These are phyloP conservation scores for Groenewaldozyma tartarivorans DNA, from an alignment of 805 yeast genomes.

Conservation along the genomic window DNA sequence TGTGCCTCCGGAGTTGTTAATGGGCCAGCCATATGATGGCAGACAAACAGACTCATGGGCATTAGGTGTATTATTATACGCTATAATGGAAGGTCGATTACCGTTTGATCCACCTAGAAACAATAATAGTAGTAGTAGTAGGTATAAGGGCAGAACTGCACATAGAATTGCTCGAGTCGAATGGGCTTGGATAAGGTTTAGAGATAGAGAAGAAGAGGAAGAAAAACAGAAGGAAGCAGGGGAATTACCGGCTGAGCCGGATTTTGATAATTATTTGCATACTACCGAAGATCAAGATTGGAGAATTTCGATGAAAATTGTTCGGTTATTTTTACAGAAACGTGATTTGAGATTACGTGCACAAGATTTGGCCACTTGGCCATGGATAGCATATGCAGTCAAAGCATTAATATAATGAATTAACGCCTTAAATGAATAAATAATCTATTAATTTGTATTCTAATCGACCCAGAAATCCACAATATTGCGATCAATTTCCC, in stretches of 20 bases:
- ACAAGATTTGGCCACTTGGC: slow-evolving; percentile 14
- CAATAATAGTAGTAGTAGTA: slow-evolving; percentile 19
- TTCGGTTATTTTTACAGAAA: slow-evolving; percentile 40
- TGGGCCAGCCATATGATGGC: slow-evolving; percentile 91
- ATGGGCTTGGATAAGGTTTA: slow-evolving; percentile 71
- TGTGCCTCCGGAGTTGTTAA: slow-evolving; percentile 84
- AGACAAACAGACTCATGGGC: slow-evolving; percentile 92
- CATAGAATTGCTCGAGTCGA: slow-evolving; percentile 88
- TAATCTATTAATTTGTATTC: too few relatives aligned
- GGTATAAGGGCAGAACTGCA: slow-evolving; percentile 49
- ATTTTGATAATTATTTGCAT: neutral
- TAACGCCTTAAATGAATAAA: too few relatives aligned
- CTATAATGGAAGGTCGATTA: slow-evolving; percentile 72
- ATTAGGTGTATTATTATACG: slow-evolving; percentile 80
- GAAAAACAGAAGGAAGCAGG: too few relatives aligned
- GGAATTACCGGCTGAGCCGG: slow-evolving; percentile 9
- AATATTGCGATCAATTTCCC: slow-evolving; percentile 17
- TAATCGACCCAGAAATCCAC: slow-evolving; percentile 18
- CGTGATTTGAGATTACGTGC: slow-evolving; percentile 35
- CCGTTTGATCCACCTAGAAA: slow-evolving; percentile 80
- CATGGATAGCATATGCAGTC: too few relatives aligned
- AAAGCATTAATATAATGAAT: too few relatives aligned
- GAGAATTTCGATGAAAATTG: slow-evolving; percentile 41
- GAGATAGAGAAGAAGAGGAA: slow-evolving; percentile 26
- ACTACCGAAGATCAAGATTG: slow-evolving; percentile 25